These are phyloP conservation scores for Lactarius quietus DNA, from an alignment of 768 basidiomycete species.

Conservation along the genomic window DNA sequence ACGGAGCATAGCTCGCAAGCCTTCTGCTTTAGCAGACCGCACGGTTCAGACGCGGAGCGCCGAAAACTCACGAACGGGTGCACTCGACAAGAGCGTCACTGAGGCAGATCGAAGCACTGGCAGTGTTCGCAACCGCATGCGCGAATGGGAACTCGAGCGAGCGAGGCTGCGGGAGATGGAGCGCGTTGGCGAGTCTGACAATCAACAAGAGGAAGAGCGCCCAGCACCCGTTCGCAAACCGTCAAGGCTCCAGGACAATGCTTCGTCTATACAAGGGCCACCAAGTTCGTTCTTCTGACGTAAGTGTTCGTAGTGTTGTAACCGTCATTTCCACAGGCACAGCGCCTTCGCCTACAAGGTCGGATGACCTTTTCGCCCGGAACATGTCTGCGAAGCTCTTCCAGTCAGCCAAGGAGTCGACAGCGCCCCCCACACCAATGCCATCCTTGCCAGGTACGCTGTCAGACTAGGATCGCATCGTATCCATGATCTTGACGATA, in stretches of 20 bases:
- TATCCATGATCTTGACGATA: background rate
- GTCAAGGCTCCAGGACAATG: constrained; percentile 14
- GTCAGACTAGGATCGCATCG: constrained; percentile 32
- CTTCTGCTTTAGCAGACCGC: constrained; percentile 24
- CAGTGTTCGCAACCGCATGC: constrained; percentile 54
- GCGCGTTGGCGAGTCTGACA: constrained; percentile 38
- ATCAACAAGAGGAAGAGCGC: constrained; percentile 12
- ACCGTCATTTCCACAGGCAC: constrained; percentile 5
- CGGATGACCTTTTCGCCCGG: constrained; percentile 6
- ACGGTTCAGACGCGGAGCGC: constrained; percentile 24
- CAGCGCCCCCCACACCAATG: constrained; percentile 3
- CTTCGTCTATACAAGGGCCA: constrained; percentile 29
- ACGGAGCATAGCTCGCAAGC: constrained; percentile 27
- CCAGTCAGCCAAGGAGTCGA: constrained; percentile 7
- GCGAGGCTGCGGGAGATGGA: constrained; percentile 68
- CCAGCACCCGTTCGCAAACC: constrained; percentile 11
- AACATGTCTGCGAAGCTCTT: constrained; percentile 15
- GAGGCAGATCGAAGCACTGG: constrained; percentile 26
- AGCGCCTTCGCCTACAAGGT: background rate
- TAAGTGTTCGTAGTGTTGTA: too few relatives aligned
- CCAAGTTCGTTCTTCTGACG: constrained; percentile 26
- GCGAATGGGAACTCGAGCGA: constrained; percentile 73
- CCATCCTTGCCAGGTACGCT: constrained; percentile 7
- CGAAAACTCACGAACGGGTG: constrained; percentile 26
- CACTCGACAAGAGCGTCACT: constrained; percentile 28